These are phyloP conservation scores for Colletotrichum agaves DNA, from an alignment of 2,329 filamentous ascomycete species.

Conservation along the genomic window DNA sequence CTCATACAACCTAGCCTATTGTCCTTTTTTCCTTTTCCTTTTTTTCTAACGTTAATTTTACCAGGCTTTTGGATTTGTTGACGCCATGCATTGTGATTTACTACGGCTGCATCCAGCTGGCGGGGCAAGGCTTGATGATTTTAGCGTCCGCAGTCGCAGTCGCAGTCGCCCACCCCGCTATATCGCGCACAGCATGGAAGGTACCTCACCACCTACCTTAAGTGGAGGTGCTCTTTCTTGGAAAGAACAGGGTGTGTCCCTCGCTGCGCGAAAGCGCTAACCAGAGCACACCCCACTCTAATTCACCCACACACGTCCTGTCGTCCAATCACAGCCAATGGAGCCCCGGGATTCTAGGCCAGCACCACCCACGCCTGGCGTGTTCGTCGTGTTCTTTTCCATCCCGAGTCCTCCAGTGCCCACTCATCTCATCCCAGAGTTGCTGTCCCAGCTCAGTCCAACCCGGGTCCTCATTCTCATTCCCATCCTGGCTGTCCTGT, in stretches of 20 bases:
- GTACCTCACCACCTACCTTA: too few relatives aligned
- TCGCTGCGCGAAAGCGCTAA: slow-evolving; percentile 32
- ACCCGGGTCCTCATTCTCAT: too few relatives aligned
- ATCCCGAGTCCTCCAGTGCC: background rate
- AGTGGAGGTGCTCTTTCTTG: slow-evolving; percentile 10
- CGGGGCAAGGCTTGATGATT: too few relatives aligned
- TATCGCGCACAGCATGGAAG: too few relatives aligned
- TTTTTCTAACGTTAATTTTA: too few relatives aligned
- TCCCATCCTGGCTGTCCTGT: background rate
- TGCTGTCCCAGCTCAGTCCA: too few relatives aligned
- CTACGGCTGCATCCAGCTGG: background rate
- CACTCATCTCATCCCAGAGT: too few relatives aligned
- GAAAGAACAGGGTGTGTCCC: slow-evolving; percentile 34
- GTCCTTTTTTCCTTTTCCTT: background rate
- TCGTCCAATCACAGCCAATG: slow-evolving; percentile 6
- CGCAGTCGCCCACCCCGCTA: too few relatives aligned
- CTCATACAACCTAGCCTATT: background rate
- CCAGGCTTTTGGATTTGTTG: too few relatives aligned
- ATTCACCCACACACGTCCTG: background rate
- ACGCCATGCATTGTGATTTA: too few relatives aligned
- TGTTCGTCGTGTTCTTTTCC: slow-evolving; percentile 27
- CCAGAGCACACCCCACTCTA: background rate
- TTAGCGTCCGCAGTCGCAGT: too few relatives aligned
- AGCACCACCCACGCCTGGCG: background rate
- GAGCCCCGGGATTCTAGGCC: slow-evolving; percentile 25